Evolutionary conservation across 345 rosid species (phyloP).

Genomic region (Eucalyptus leucophloia): DNA sequence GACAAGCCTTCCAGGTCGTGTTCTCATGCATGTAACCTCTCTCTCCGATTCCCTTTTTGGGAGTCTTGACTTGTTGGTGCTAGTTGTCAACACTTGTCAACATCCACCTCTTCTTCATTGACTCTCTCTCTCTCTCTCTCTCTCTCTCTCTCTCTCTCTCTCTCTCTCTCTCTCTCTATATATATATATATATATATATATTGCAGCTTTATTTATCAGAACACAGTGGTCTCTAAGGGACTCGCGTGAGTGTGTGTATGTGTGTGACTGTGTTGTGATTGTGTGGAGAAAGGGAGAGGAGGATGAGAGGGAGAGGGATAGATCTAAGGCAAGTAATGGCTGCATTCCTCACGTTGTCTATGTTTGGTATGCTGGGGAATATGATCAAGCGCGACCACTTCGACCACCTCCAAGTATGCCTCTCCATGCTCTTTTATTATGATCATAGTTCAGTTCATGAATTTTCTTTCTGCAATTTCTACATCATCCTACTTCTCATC

Average conservation of each 20-base stretch:
- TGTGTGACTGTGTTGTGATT: neutral
- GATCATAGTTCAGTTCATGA: neutral
- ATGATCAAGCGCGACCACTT: conserved; percentile 27
- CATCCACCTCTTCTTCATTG: neutral
- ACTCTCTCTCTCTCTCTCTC: neutral
- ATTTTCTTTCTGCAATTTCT: neutral
- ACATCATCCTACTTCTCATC: neutral
- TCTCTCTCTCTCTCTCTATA: neutral
- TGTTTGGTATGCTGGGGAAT: conserved; percentile 16
- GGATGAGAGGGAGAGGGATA: neutral
- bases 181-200: neutral
- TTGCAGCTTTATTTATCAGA: neutral
- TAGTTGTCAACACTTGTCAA: neutral
- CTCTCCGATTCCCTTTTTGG: neutral
- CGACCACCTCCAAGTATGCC: conserved; percentile 3
- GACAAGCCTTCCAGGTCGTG: neutral
- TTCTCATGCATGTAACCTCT: neutral
- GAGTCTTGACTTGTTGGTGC: neutral
- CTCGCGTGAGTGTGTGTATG: neutral
- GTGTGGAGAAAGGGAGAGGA: neutral
- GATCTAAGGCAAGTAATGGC: neutral
- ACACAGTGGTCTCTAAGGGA: neutral
- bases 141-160: neutral
- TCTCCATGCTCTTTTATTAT: neutral
- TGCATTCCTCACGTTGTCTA: neutral